Evolutionary conservation across 805 yeast genomes (phyloP).

Genomic region (Saccharomycopsis fodiens): DNA sequence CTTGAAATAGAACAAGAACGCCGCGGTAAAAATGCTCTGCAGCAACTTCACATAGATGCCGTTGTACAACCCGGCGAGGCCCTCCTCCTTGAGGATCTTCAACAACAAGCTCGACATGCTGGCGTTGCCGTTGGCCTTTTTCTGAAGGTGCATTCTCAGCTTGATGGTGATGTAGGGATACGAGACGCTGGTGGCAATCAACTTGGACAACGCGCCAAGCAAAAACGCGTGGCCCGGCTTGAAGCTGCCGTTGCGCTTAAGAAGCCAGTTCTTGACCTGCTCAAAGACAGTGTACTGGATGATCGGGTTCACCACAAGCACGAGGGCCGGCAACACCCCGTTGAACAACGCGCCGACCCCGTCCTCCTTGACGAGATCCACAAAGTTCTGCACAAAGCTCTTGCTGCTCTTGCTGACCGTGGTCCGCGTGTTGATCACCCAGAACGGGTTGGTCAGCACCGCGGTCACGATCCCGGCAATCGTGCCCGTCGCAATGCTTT

Average conservation of each 20-base stretch:
- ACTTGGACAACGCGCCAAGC: constrained; percentile 84
- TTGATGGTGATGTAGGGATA: constrained; percentile 90
- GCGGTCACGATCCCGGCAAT: constrained; percentile 85
- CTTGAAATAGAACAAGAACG: constrained; percentile 83
- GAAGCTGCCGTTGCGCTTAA: constrained; percentile 38
- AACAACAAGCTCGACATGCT: constrained; percentile 34
- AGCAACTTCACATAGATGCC: constrained; percentile 75
- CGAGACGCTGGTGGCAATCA: constrained; percentile 81
- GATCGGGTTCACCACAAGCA: constrained; percentile 80
- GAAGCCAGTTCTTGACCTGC: constrained; percentile 63
- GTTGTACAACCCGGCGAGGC: constrained; percentile 67
- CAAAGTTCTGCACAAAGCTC: constrained; percentile 47
- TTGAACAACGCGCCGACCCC: constrained; percentile 70
- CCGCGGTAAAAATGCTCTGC: constrained; percentile 84
- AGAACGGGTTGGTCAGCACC: constrained; percentile 76
- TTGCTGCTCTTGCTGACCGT: constrained; percentile 45
- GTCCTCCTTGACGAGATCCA: constrained; percentile 58
- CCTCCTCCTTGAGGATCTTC: constrained; percentile 61
- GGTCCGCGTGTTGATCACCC: constrained; percentile 92
- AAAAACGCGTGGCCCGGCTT: constrained; percentile 73
- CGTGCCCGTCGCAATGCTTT: constrained; percentile 72
- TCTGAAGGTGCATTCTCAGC: constrained; percentile 74
- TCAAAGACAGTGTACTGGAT: constrained; percentile 90
- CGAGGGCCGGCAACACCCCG: constrained; percentile 83
- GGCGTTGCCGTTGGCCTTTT: constrained; percentile 27